phyloP scores from a whole-genome alignment of 805 yeast species.

The Yamadazyma ubonensis region DNA sequence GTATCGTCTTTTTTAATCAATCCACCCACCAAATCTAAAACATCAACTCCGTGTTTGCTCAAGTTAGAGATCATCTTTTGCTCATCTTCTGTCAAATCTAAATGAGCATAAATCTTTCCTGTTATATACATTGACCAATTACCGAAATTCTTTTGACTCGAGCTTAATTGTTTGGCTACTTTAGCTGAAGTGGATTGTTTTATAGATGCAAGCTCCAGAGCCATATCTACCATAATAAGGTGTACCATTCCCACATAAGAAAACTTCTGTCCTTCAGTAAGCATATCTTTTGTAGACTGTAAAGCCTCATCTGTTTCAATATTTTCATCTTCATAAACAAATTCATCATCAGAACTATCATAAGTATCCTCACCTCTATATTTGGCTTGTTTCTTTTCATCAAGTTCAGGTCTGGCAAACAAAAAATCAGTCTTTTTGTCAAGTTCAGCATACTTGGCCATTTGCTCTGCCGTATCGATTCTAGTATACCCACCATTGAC shows the following conservation, averaged over 20 bases:
- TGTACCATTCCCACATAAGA: constrained; percentile 89
- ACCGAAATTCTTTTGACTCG: constrained; percentile 74
- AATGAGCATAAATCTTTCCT: constrained; percentile 71
- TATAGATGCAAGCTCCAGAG: constrained; percentile 67
- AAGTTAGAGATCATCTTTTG: constrained; percentile 82
- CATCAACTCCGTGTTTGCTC: constrained; percentile 78
- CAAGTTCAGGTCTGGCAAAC: constrained; percentile 28
- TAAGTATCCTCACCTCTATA: constrained; percentile 22
- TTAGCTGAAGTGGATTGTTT: constrained; percentile 51
- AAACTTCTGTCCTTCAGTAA: constrained; percentile 79
- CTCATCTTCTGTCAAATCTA: constrained; percentile 77
- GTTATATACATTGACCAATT: constrained; percentile 79
- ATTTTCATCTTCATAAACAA: constrained; percentile 37
- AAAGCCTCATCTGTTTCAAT: constrained; percentile 62
- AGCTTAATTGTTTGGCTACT: constrained; percentile 58
- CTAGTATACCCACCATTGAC: constrained; percentile 80
- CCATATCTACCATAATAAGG: constrained; percentile 75
- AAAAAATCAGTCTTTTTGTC: constrained; percentile 54
- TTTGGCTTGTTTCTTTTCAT: constrained; percentile 18
- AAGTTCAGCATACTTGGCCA: constrained; percentile 58
- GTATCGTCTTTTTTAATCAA: constrained; percentile 25
- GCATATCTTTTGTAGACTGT: constrained; percentile 74
- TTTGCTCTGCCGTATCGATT: constrained; percentile 83
- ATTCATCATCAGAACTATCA: constrained; percentile 20
- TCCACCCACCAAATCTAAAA: constrained; percentile 65